Evolutionary conservation across 2,329 filamentous ascomycete species (phyloP), one percentile per base, ranked within the genome.

Genomic region (Colletotrichum tropicale): DNA sequence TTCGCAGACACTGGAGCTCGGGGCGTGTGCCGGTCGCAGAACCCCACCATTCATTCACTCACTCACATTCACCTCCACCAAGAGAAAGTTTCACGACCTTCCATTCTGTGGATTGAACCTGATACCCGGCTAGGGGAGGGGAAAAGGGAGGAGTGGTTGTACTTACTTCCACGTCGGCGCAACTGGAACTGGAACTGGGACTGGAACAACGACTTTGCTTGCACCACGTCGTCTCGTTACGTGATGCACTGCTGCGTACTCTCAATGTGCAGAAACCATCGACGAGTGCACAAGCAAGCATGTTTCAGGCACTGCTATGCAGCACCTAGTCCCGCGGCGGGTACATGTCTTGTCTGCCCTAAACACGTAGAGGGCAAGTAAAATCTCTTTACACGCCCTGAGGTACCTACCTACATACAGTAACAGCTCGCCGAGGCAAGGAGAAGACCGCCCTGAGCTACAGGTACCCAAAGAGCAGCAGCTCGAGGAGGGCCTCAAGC

Each of bases 1-100:
- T 64, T 38, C 66, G 43, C n/a, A 58, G 70, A 73, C n/a, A n/a
- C n/a, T n/a, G n/a, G n/a, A n/a, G 66, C 71, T 70, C 32, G 26
- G 71, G 71, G 71, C 66, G 71, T 65, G 71, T 30, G 32, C 28
- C 38, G 28, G 66, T 16, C 28, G 13, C 16, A 30, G 24, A 38
- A 30, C 13, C 43, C n/a, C 24, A 26, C 28, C 64, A 36, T 24
- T 24, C 10, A 24, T 18, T 38, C 36, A 18, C 16, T 38, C 36
- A 38, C 16, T 38, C 28, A n/a, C 12, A 34, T 30, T n/a, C n/a
- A 28, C 58, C 21, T 34, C 58, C 52, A 56, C 24, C 16, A 21
- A 56, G 24, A 26, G 52, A 56, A 60, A 32, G 56, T 30, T 60
- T 60, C 56, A 60, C 30, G 26, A 30, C 58, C 21, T 65, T 28